Base-by-base conservation (phyloP, 352 stramenopile genomes). In the Plasmopara halstedii region DNA sequence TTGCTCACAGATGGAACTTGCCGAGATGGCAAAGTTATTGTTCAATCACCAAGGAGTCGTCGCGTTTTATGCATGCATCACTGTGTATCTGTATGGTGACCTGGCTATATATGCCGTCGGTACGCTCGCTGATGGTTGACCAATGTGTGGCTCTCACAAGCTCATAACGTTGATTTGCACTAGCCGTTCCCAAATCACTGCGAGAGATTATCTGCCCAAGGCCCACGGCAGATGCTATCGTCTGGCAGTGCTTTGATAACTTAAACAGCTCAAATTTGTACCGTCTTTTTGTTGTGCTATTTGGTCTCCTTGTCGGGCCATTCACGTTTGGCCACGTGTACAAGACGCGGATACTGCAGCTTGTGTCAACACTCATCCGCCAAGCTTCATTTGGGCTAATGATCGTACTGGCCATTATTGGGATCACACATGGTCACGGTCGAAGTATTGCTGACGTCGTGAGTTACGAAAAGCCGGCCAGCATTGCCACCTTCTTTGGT, bases 121-220 rank as follows among this genome's bases (percentile, higher is more conserved):
- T 91, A 71, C n/a, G 80, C 67, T 34, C 4, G 25, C 18, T 20
- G 9, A 33, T 21, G 17, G 0, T 32, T 20, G n/a, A 14, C 2
- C 0, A 21, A 14, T 18, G 7, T 19, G 5, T 9, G n/a, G 27
- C 39, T 4, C 4, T 26, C 20, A 25, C 31, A n/a, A 44, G 10
- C 21, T 53, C 18, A 54, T 15, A 18, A 2, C 39, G 33, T 43
- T 31, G n/a, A 13, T 35, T 50, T 11, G 15, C n/a, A 32, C 22
- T 39, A 94, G 82, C 82, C n/a, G 81, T 94, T 11, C 82, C 82
- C n/a, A 94, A 91, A 51, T 88, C 77, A 1, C 50, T 94, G 58
- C 79, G 82, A 17, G 82, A 91, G 56, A 85, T 94, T 27, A 67
- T 91, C 27, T 91, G 82, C 27, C 82, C 77, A 2, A 73, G 82